Conservation (phyloP, 1,284 basidiomycete genomes). For the Trichosporon inkin region DNA sequence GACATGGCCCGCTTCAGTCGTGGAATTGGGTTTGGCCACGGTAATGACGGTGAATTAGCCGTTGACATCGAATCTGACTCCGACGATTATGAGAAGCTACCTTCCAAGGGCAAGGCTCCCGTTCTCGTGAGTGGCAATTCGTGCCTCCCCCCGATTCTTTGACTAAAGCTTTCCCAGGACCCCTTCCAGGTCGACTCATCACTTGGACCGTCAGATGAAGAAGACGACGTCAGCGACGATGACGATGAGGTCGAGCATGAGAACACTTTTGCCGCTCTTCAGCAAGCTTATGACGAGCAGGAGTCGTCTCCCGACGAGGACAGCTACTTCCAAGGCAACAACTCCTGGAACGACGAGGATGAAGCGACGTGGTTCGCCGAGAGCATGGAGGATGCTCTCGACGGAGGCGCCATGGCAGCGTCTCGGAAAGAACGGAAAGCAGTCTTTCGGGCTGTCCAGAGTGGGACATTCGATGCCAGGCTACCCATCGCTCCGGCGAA, state of each 20-base stretch:
- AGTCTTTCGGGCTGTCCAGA: slow-evolving; percentile 61
- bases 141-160: background rate
- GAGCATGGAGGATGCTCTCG: slow-evolving; percentile 54
- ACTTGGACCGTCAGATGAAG: slow-evolving; percentile 19
- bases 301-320: slow-evolving; percentile 3
- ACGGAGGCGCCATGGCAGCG: slow-evolving; percentile 51
- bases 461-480: slow-evolving; percentile 59
- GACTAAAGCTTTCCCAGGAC: background rate
- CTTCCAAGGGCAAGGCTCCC: slow-evolving; percentile 14
- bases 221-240: slow-evolving; percentile 22
- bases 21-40: slow-evolving; percentile 23
- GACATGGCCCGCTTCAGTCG: slow-evolving; percentile 30
- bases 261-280: background rate
- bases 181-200: background rate
- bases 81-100: slow-evolving; percentile 22
- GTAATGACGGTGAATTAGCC: slow-evolving; percentile 4
- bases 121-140: background rate
- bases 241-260: slow-evolving; percentile 22
- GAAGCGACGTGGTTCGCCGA: slow-evolving; percentile 23
- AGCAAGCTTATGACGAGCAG: slow-evolving; percentile 9
- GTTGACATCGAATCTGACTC: slow-evolving; percentile 18
- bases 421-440: slow-evolving; percentile 58
- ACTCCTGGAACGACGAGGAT: slow-evolving; percentile 14
- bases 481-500: slow-evolving; percentile 37
- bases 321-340: slow-evolving; percentile 7